phyloP scores from a whole-genome alignment of 2,329 filamentous ascomycete genomes.

The Colletotrichum gloeosporioides region DNA sequence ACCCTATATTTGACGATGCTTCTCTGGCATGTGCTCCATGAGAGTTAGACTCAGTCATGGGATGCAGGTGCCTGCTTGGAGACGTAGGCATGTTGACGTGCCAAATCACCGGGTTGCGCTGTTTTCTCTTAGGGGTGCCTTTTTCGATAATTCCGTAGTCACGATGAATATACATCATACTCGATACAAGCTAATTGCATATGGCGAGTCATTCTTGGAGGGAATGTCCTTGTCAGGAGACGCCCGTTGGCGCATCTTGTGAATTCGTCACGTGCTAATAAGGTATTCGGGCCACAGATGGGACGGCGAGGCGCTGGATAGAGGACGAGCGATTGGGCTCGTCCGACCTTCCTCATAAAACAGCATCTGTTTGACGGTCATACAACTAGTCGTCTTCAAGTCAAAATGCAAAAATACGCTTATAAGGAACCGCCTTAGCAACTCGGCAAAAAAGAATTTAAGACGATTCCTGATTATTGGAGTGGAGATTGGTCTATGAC shows the following conservation, averaged over 20 bases:
- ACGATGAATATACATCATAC: background rate
- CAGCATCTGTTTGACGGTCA: background rate
- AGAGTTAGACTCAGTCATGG: background rate
- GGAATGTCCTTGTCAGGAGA: background rate
- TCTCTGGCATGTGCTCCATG: background rate
- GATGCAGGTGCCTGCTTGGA: background rate
- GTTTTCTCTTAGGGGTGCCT: background rate
- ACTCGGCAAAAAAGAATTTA: background rate
- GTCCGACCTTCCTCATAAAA: background rate
- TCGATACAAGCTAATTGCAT: background rate
- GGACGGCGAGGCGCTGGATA: background rate
- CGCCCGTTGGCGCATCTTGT: background rate
- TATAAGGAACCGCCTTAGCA: background rate
- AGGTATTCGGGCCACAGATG: background rate
- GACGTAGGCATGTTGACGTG: background rate
- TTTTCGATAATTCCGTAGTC: background rate
- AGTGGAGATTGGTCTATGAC: background rate
- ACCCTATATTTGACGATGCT: background rate
- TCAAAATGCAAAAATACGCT: background rate
- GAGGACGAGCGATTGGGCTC: background rate
- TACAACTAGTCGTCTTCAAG: background rate
- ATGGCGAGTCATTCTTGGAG: background rate
- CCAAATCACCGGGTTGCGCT: background rate
- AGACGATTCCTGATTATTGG: background rate
- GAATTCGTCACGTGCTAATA: background rate